Percentiles rank a stretch among this genome's conserved stretches.
These are phyloP conservation scores for Aspergillus jensenii DNA, from an alignment of 2,329 filamentous ascomycete genomes.

Conservation along the genomic window DNA sequence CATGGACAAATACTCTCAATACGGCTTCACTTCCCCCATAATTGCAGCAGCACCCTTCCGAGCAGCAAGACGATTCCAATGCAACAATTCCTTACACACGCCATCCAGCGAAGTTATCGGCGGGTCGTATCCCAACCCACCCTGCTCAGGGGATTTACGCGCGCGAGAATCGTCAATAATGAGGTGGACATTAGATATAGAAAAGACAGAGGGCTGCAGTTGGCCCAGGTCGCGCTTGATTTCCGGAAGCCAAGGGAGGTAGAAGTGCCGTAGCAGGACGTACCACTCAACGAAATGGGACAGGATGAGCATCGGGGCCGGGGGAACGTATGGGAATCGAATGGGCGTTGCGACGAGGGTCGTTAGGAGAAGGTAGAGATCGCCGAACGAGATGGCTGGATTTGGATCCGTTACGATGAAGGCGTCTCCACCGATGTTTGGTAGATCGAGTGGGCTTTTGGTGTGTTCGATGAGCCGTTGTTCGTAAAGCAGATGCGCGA, in stretches of 20 bases:
- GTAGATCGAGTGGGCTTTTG: conserved; percentile 14
- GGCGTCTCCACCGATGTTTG: conserved; percentile 45
- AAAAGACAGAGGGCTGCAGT: conserved; percentile 35
- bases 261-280: conserved; percentile 26
- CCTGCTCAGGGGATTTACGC: conserved; percentile 23
- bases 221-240: conserved; percentile 27
- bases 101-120: conserved; percentile 34
- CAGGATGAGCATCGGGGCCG: conserved; percentile 29
- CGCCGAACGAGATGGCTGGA: conserved; percentile 38
- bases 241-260: conserved; percentile 25
- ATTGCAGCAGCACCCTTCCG: conserved; percentile 12
- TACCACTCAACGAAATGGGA: conserved; percentile 35
- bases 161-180: conserved; percentile 32
- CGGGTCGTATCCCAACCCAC: conserved; percentile 34
- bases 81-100: conserved; percentile 31
- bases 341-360: conserved; percentile 32
- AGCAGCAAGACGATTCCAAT: conserved; percentile 33
- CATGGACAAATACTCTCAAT: background rate
- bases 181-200: conserved; percentile 28
- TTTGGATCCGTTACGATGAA: conserved; percentile 55
- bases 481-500: conserved; percentile 56
- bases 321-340: conserved; percentile 25
- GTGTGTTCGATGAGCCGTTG: conserved; percentile 46
- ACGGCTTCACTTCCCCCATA: conserved; percentile 14
- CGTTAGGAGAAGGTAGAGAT: conserved; percentile 31